phyloP scores from a whole-genome alignment of 768 basidiomycete species.

The Wakefieldia striispora region DNA sequence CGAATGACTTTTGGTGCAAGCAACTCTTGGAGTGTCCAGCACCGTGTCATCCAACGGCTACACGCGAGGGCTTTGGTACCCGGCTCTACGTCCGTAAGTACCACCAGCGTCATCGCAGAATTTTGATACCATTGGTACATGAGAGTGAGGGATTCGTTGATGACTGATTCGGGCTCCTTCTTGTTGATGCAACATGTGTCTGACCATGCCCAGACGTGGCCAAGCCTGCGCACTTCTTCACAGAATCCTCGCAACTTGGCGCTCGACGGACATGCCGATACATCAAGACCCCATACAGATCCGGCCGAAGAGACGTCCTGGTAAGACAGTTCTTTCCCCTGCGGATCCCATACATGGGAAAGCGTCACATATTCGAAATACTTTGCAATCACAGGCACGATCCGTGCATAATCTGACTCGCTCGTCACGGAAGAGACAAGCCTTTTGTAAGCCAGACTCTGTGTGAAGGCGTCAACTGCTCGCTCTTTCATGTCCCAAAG shows the following conservation, averaged over 20 bases:
- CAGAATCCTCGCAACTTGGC: background rate
- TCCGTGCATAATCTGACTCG: background rate
- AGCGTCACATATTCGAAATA: slow-evolving; percentile 1
- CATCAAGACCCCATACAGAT: background rate
- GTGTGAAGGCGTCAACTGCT: background rate
- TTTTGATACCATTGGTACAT: slow-evolving; percentile 2
- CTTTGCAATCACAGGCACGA: background rate
- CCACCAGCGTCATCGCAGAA: background rate
- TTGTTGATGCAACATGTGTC: slow-evolving; percentile 4
- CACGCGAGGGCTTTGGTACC: background rate
- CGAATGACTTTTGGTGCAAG: slow-evolving; percentile 6
- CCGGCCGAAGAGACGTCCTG: background rate
- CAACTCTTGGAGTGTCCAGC: slow-evolving; percentile 8
- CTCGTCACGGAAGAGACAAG: background rate
- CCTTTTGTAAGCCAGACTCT: background rate
- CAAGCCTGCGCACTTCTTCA: background rate
- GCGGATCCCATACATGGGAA: background rate
- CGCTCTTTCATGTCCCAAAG: background rate
- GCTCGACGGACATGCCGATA: background rate
- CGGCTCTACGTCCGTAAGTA: background rate
- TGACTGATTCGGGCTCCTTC: background rate
- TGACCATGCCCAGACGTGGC: background rate
- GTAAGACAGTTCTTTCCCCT: background rate
- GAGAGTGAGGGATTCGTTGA: background rate
- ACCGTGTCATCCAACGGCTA: slow-evolving; percentile 4